phyloP scores from a whole-genome alignment of 169 alveolate genomes.

The Hepatocystis sp. region DNA sequence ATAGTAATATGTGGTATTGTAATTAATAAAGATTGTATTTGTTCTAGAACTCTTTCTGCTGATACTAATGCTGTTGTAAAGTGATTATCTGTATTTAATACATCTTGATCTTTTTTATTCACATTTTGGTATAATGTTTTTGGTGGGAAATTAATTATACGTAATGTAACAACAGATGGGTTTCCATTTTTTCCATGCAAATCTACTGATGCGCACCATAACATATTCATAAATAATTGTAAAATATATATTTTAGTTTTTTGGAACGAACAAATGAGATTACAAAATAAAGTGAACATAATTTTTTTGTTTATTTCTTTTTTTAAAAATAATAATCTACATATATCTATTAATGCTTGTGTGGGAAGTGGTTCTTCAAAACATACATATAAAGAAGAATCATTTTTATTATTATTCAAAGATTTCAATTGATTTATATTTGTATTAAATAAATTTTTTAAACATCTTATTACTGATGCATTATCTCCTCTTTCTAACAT shows the following conservation, averaged over 20 bases:
- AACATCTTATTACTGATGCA: slow-evolving; percentile 55
- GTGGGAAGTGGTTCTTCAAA: slow-evolving; percentile 76
- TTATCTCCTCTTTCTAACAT: slow-evolving; percentile 72
- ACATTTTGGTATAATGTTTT: slow-evolving; percentile 41
- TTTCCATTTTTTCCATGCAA: slow-evolving; percentile 57
- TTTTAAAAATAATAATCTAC: slow-evolving; percentile 83
- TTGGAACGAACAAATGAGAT: slow-evolving; percentile 66
- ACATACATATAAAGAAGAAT: slow-evolving; percentile 66
- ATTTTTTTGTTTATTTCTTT: slow-evolving; percentile 83
- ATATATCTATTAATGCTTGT: slow-evolving; percentile 78
- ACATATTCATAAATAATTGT: slow-evolving; percentile 78
- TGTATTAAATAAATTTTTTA: slow-evolving; percentile 73
- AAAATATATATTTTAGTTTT: slow-evolving; percentile 64
- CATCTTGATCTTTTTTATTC: slow-evolving; percentile 21
- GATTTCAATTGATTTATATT: no score
- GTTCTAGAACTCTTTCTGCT: slow-evolving; percentile 85
- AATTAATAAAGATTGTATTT: slow-evolving; percentile 80
- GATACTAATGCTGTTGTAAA: slow-evolving; percentile 78
- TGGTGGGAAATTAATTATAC: slow-evolving; percentile 52
- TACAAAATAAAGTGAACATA: slow-evolving; percentile 81
- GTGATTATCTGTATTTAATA: slow-evolving; percentile 50
- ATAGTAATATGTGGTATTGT: slow-evolving; percentile 80
- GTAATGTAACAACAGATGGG: slow-evolving; percentile 22
- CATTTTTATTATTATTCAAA: slow-evolving; percentile 7
- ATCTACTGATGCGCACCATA: slow-evolving; percentile 79